Base-by-base conservation (phyloP, 2,329 filamentous ascomycete genomes). In the Venturia effusa region DNA sequence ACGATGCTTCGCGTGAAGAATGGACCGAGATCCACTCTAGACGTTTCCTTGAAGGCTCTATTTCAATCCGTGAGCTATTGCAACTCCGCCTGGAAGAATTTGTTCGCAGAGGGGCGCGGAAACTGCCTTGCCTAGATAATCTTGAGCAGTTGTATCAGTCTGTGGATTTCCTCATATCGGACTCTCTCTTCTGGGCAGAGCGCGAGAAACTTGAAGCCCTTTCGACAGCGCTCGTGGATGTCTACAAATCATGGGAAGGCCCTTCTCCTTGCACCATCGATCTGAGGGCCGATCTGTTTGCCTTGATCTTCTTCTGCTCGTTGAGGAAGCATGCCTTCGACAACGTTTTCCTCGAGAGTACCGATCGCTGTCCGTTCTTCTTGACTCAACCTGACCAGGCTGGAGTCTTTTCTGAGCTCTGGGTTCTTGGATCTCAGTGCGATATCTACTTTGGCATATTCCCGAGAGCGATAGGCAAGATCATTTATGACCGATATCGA, bases 311-410 rank as follows among this genome's bases (percentile, higher is more conserved):
- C 13, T 62, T 62, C 19, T 62, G 61, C 27, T 37, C 40, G 4
- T 17, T 48, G 13, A 45, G 61, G 32, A 62, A 62, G 24, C 30
- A 37, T 24, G 61, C 61, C 19, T 54, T 62, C 17, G 40, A 62
- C 17, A 43, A 62, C 15, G 61, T 62, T 15, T 48, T 45, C 13
- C 40, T 62, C n/a, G 61, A 62, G 51, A 43, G 30, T 19, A 62
- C 61, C 15, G 61, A 62, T 24, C 22, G 61, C 15, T 48, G 45
- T 34, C 61, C 61, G 5, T 54, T 62, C n/a, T 54, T 54, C 27
- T 27, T 48, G 11, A 34, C 40, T 17, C 61, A 62, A 22, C 61
- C 61, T 22, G 61, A 62, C 41, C 61, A 62, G 61, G 61, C 61
- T 32, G 61, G 34, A 51, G 40, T 45, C 7, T 62, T 62, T 15